Evolutionary conservation across 2,329 filamentous ascomycete species (phyloP).

Genomic region (Stemphylium lycopersici): DNA sequence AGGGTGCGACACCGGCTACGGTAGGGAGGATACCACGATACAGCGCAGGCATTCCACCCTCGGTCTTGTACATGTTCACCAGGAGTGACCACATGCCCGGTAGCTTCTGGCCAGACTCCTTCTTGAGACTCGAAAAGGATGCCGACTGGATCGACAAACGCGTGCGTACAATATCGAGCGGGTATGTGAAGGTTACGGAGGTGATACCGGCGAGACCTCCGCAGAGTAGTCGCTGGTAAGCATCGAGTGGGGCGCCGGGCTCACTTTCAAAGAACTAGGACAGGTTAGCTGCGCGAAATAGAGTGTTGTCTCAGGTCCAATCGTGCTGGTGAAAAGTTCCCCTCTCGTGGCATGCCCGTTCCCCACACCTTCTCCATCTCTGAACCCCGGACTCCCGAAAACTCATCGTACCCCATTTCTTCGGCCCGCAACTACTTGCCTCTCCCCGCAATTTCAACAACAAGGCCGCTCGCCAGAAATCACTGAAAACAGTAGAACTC

Average conservation of each 20-base stretch:
- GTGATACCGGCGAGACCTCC: constrained; percentile 93
- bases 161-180: constrained; percentile 95
- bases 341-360: background rate
- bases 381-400: background rate
- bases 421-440: background rate
- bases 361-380: background rate
- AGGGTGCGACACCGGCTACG: constrained; percentile 92
- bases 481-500: background rate
- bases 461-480: constrained; percentile 2
- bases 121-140: constrained; percentile 81
- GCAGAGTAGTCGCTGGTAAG: constrained; percentile 80
- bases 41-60: constrained; percentile 84
- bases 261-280: constrained; percentile 74
- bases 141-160: constrained; percentile 94
- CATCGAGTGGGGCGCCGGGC: constrained; percentile 74
- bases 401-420: background rate
- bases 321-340: background rate
- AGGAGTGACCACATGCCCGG: constrained; percentile 94
- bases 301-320: background rate
- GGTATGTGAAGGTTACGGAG: constrained; percentile 93
- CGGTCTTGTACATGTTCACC: constrained; percentile 82
- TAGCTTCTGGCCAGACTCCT: constrained; percentile 58
- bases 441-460: constrained; percentile 1
- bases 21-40: constrained; percentile 95
- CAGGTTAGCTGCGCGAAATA: constrained; percentile 17